Conservation (phyloP, 2,329 filamentous ascomycete genomes). For the Aureobasidium namibiae region DNA sequence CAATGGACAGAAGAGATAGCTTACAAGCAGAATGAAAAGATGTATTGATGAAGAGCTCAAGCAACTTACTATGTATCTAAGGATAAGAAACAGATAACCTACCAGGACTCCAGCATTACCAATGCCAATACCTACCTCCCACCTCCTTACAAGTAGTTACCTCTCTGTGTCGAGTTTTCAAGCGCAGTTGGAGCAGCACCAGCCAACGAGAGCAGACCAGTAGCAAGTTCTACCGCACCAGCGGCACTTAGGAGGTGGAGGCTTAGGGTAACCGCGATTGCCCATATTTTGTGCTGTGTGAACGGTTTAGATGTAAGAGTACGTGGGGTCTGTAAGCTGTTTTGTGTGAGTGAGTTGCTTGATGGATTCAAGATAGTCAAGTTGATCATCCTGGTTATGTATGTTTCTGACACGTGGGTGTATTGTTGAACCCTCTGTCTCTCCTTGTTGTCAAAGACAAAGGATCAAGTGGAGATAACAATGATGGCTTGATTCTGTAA, state of each 20-base stretch:
- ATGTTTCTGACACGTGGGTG: neutral
- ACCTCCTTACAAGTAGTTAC: too few relatives aligned
- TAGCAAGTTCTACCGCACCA: neutral
- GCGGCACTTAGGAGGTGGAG: neutral
- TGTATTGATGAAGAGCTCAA: neutral
- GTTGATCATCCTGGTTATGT: neutral
- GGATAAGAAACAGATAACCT: neutral
- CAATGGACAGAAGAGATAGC: too few relatives aligned
- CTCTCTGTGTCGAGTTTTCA: neutral
- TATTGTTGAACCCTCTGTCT: neutral
- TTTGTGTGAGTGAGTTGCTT: neutral
- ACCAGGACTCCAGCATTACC: neutral
- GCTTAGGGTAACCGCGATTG: neutral
- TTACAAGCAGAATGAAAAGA: too few relatives aligned
- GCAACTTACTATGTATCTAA: neutral
- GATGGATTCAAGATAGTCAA: neutral
- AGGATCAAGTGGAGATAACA: neutral
- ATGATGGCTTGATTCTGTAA: neutral
- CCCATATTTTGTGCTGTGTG: neutral
- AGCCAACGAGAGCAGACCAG: neutral
- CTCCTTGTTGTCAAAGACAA: neutral
- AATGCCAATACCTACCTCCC: too few relatives aligned
- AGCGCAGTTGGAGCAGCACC: neutral
- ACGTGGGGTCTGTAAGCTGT: neutral
- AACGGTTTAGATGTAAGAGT: neutral